Base-by-base conservation (phyloP, 805 yeast species). In the Saccharomycopsis sp. region DNA sequence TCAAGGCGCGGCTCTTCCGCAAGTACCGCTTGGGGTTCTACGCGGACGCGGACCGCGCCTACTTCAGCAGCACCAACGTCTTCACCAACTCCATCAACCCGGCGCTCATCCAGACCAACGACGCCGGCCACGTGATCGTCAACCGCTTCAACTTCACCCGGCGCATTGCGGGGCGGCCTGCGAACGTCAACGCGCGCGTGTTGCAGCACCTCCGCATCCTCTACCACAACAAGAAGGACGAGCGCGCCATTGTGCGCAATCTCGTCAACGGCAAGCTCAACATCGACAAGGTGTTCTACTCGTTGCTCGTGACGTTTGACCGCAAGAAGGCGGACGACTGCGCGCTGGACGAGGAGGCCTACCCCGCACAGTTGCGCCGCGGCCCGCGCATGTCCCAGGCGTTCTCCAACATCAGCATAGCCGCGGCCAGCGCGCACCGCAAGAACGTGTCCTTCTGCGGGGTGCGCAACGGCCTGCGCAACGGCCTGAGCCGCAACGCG, bases 1-100 rank as follows among this genome's bases (percentile, higher is more conserved):
- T 88, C 40, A 60, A 69, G 34, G 55, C 61, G 4, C 47, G 40
- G 24, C 48, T 60, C n/a, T 60, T 60, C 55, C 52, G 44, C 29
- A 60, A 58, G 34, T 56, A 60, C 37, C 55, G 54, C 50, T 5
- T 53, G 24, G 61, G 61, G 9, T 57, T 57, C 46, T 55, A 50
- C 51, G 54, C 60, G 16, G 50, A 50, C 12, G 24, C 34, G 24
- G 58, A 54, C 41, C 57, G 50, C 41, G 57, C 46, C 34, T 57
- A 54, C 51, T 58, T 55, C 51, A 48, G 47, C 20, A 55, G 55
- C 47, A 60, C 58, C 16, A 57, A 60, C 52, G 40, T 57, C 34
- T 60, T 60, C 59, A 60, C 63, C 37, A 60, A 60, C 41, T 60
- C 63, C 8, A 60, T 60, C 29, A 60, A 60, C 24, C 61, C 54